phyloP scores from a whole-genome alignment of 176 grass and related monocot genomes.

The Lolium rigidum region DNA sequence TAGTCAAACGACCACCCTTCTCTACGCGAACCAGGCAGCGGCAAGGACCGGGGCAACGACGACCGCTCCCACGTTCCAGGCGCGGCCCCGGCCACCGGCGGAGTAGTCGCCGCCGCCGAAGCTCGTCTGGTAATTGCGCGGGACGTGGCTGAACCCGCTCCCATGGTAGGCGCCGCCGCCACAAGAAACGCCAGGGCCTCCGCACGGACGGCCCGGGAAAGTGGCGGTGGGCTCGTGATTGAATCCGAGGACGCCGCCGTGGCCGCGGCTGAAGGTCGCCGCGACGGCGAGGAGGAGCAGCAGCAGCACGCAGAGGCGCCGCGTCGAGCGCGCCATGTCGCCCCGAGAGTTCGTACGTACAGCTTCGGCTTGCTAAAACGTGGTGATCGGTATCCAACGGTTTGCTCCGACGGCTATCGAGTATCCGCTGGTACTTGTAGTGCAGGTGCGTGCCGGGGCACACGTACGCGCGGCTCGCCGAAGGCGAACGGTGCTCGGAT shows the following conservation, averaged over 20 bases:
- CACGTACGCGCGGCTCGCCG: background rate
- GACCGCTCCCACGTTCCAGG: background rate
- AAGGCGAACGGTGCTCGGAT: background rate
- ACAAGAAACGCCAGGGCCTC: too few species aligned
- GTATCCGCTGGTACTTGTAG: background rate
- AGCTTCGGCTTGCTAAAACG: background rate
- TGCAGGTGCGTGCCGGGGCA: background rate
- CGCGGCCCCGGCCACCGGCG: background rate
- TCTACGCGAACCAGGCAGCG: constrained; percentile 28
- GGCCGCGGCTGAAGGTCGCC: too few species aligned
- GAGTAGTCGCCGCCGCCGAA: background rate
- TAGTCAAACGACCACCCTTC: background rate
- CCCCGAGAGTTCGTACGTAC: background rate
- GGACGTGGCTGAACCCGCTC: background rate
- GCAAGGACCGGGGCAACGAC: constrained; percentile 24
- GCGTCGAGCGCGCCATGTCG: background rate
- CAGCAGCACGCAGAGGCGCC: constrained; percentile 13
- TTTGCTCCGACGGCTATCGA: background rate
- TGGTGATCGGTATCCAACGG: background rate
- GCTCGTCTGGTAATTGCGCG: background rate
- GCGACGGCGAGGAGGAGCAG: constrained; percentile 28
- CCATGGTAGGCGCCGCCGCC: background rate
- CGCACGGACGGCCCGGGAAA: background rate
- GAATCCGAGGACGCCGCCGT: too few species aligned
- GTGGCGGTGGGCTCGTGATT: background rate